Percentiles rank a stretch among this genome's conserved stretches.
These are phyloP conservation scores for Carex cristatella DNA, from an alignment of 176 grass and related monocot genomes.

Conservation along the genomic window DNA sequence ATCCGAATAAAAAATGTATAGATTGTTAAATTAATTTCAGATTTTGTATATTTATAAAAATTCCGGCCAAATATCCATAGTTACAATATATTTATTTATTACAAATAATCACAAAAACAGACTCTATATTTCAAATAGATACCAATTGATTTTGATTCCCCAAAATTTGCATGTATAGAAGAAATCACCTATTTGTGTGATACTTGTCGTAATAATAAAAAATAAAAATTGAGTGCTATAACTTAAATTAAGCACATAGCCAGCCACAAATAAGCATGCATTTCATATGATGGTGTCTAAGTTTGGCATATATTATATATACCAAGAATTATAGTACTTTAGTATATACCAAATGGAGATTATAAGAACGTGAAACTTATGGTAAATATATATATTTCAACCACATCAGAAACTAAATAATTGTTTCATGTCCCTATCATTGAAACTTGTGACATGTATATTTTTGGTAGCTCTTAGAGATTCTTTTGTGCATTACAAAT, in stretches of 20 bases:
- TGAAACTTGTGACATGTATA: background rate
- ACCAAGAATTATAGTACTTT: background rate
- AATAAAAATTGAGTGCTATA: background rate
- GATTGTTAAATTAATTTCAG: no score
- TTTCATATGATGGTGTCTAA: background rate
- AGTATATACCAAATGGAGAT: background rate
- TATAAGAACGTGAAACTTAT: slow-evolving; percentile 1
- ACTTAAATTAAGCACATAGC: background rate
- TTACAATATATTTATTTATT: no score
- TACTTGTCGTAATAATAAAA: background rate
- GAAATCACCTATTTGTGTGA: background rate
- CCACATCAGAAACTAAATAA: background rate
- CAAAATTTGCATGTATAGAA: background rate
- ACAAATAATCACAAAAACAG: no score
- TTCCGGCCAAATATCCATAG: no score
- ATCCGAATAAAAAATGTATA: no score
- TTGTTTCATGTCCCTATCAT: slow-evolving; percentile 7
- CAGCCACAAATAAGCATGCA: background rate
- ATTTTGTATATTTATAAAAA: no score
- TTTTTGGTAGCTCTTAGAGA: background rate
- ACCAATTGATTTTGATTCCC: no score
- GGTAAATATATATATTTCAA: background rate
- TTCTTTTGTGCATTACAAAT: background rate
- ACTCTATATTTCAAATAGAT: no score
- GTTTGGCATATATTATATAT: background rate